Base-by-base conservation (phyloP, 2,329 filamentous ascomycete genomes). In the Claviceps monticola region DNA sequence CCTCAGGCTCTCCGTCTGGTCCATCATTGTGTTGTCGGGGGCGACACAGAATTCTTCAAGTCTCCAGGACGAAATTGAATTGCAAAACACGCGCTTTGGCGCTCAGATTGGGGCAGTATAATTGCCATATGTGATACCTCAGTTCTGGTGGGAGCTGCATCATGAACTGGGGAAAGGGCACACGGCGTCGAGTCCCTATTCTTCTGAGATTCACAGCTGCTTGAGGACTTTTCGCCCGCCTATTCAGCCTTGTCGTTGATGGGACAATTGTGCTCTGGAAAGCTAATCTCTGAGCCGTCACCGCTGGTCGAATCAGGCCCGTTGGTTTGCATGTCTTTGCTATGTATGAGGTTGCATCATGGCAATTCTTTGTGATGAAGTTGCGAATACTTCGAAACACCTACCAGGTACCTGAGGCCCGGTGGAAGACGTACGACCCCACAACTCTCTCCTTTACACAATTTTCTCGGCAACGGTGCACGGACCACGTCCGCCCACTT, bases 41-140 rank as follows among this genome's bases (percentile, higher is more conserved):
- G 59, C 11, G 48, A 55, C 2, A 62, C 56, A 11, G 39, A 52
- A 23, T 48, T 5, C 29, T 44, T 53, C 54, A 53, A 59, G 9
- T 50, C 49, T 46, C 49, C 11, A 26, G 34, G 8, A 43, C 45
- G 26, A 53, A 4, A 2, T 17, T 45, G 34, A 59, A 59, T 16
- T 53, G 50, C 29, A 61, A 48, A 5, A 60, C 23, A 23, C 63
- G 64, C 8, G 61, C 54, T 16, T 46, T 48, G 14, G 44, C 34
- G 11, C 19, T 46, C 36, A 67, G 54, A 36, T 66, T 62, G 0
- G 61, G 59, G 39, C 66, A 67, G 51, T 63, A 65, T n/a, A 57
- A 48, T 38, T 61, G 55, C 67, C 66, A 69, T 50, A 69, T 55
- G 29, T 56, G 61, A 21, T 57, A 50, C 48, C 66, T 64, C n/a